Base-by-base conservation (phyloP, 129 eudicot species). In the Chrysanthemum lavandulifolium region DNA sequence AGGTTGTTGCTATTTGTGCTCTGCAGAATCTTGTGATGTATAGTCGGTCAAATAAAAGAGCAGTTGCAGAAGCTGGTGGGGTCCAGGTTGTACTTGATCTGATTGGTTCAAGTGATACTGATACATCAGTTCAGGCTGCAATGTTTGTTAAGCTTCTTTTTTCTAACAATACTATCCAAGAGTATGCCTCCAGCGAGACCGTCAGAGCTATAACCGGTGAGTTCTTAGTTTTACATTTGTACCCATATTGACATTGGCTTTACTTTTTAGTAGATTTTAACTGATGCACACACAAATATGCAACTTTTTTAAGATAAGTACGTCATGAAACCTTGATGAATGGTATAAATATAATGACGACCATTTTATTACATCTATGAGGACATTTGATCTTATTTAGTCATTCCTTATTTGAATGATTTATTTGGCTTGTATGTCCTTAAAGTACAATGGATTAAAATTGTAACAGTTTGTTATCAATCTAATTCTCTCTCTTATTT, bases 1-100 rank as follows among this genome's bases (percentile, higher is more conserved):
- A 95, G 81, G 99, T 95, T 13, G 99, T 95, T 11, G 97, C 99
- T 55, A 88, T 95, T 51, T 95, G 99, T 77, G 91, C 99, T 27
- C 78, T 95, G 68, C 99, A 95, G 82, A 95, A 95, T 79, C 99
- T 95, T 78, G 99, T 95, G 18, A 95, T 91, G 96, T 86, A 86
- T 79, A 95, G 99, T 83, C 84, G 95, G 29, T 86, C 97, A 12
- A 95, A 95, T 68, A 95, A 95, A 69, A 86, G 99, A 76, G 99
- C 99, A 0, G 99, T 95, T 82, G 99, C 99, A 45, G 99, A 95
- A 79, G 99, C 97, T 72, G 99, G 99, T 13, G 99, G 99, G 19
- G 97, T 95, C 62, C 99, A 95, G 79, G 95, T 91, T 51, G 88
- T 95, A 49, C 88, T 95, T 40, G 99, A 95, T 84, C 76, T 95